These are phyloP conservation scores for Backusella westeae DNA, from an alignment of 192 early-diverging fungal genomes.

Conservation along the genomic window DNA sequence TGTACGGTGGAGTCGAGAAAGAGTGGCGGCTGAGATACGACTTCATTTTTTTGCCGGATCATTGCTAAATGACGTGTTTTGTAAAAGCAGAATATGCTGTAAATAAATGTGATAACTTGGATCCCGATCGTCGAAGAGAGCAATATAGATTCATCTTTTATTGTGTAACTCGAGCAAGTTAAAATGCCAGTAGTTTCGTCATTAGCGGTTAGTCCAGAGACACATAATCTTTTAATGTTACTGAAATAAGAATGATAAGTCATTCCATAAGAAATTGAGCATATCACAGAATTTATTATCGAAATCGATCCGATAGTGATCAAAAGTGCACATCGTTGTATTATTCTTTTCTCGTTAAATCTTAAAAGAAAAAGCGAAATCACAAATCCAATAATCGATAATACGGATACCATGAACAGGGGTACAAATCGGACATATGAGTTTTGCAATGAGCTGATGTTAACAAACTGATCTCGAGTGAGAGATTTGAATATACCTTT, in stretches of 20 bases:
- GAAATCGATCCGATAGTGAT: background rate
- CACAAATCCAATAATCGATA: background rate
- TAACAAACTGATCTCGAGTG: background rate
- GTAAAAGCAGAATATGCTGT: background rate
- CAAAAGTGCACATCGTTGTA: background rate
- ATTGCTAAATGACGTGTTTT: background rate
- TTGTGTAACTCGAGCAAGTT: background rate
- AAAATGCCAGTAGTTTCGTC: background rate
- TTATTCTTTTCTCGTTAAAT: background rate
- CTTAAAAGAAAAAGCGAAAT: background rate
- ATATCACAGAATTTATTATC: background rate
- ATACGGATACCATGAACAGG: background rate
- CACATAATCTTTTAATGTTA: background rate
- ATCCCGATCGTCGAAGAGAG: background rate
- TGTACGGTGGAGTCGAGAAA: background rate
- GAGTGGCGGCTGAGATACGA: background rate
- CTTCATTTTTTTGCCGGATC: background rate
- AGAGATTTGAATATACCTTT: background rate
- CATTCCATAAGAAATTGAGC: background rate
- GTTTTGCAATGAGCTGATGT: background rate
- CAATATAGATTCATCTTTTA: background rate
- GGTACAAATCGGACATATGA: slow-evolving; percentile 13
- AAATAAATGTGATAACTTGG: background rate
- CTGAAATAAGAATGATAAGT: slow-evolving; percentile 1
- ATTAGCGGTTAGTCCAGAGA: background rate